These are phyloP conservation scores for Geosmithia putterillii DNA, from an alignment of 2,329 filamentous ascomycete species.

Conservation along the genomic window DNA sequence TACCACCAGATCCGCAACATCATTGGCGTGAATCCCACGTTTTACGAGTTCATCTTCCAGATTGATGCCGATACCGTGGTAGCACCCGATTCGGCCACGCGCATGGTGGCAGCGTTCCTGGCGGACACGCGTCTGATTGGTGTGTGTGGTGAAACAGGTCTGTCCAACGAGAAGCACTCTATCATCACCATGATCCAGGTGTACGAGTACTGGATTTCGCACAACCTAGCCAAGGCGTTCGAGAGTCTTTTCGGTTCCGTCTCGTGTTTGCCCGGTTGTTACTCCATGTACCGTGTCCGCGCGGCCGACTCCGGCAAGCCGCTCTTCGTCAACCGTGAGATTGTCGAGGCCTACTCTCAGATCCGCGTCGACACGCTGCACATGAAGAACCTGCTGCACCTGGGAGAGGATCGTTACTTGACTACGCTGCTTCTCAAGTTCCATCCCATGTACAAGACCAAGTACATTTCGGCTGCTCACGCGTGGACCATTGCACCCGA, in stretches of 20 bases:
- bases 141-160: slow-evolving; percentile 84
- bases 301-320: slow-evolving; percentile 91
- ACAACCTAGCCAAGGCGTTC: slow-evolving; percentile 94
- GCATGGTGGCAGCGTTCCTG: slow-evolving; percentile 83
- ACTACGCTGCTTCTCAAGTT: slow-evolving; percentile 89
- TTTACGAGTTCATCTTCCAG: slow-evolving; percentile 93
- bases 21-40: slow-evolving; percentile 94
- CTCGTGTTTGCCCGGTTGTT: slow-evolving; percentile 96
- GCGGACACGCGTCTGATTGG: slow-evolving; percentile 90
- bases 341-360: slow-evolving; percentile 77
- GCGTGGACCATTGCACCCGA: slow-evolving; percentile 97
- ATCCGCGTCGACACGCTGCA: slow-evolving; percentile 96
- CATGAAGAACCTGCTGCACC: slow-evolving; percentile 95
- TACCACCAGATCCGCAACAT: slow-evolving; percentile 98
- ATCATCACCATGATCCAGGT: slow-evolving; percentile 99
- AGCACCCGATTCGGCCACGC: slow-evolving; percentile 75
- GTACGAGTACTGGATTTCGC: slow-evolving; percentile 99
- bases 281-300: slow-evolving; percentile 97
- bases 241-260: slow-evolving; percentile 95
- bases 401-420: slow-evolving; percentile 95
- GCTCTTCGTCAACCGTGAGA: slow-evolving; percentile 86
- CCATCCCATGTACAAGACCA: slow-evolving; percentile 93
- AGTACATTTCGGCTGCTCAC: slow-evolving; percentile 85
- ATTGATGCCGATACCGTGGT: slow-evolving; percentile 97
- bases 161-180: slow-evolving; percentile 86